Base-by-base conservation (phyloP, 805 yeast species). In the Tetrapisispora nanseiensis region DNA sequence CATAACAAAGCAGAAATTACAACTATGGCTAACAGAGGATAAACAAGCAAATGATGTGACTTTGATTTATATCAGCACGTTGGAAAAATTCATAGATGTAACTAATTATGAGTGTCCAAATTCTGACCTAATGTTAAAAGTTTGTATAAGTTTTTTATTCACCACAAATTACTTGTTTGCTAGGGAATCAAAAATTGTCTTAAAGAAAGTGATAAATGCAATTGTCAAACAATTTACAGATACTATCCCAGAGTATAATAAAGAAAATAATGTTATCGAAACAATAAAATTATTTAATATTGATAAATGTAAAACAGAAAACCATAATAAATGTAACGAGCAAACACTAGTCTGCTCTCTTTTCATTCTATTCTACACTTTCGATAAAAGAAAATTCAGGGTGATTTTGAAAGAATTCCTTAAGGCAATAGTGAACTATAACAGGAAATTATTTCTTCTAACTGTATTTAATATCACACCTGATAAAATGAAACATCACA, bases 31-130 rank as follows among this genome's bases (percentile, higher is more conserved):
- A 13, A n/a, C 10, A 11, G 8, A 10, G 6, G 23, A 24, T 4
- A 4, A 6, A 15, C 3, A 26, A 18, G 30, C 79, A 84, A 56
- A 70, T 89, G 54, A 82, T 92, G 29, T 15, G 6, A 5, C 23
- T 6, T 11, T 8, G 73, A 12, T 62, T 35, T 39, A 32, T 21
- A 22, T 12, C 3, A 21, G 32, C 51, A 71, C 67, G 30, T 46
- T 63, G 9, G 59, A 62, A 15, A 16, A 45, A 8, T 63, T 61
- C 40, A 31, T 37, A 16, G 23, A 41, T 5, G 30, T 36, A 51
- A 71, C 66, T 34, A 47, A 60, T 6, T 57, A 60, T 13, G 16
- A 45, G 6, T 33, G 53, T 16, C 54, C 51, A 30, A 55, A 59
- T 38, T 55, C 55, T 41, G 60, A 54, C 19, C 45, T 59, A 27